Evolutionary conservation across 306 rosid species (phyloP), one percentile per base, ranked within the genome.

Genomic region (Rosa lucieae): DNA sequence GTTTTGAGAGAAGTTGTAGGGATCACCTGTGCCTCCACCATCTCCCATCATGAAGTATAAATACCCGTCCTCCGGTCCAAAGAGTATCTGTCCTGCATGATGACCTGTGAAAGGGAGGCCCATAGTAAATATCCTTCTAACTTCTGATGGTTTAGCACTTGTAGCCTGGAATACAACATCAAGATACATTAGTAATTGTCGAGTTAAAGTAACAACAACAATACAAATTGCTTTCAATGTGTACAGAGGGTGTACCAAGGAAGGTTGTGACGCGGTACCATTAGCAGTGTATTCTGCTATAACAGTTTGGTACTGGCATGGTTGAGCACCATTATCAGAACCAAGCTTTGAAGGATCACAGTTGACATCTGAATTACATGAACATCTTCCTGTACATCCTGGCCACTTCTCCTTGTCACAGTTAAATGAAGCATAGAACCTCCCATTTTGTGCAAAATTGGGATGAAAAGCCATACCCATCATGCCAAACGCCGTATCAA

Each of bases 401-500:
- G 97, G 61, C 97, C 98, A 96, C 82, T 87, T 88, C 29, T 83
- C 83, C 79, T 96, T 96, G 81, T 96, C 93, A 79, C 99, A 96
- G 78, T 90, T 96, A 87, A 93, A 93, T 3, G 99, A 96, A 76
- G 96, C 98, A 76, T 91, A 96, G 88, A 96, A 93, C 52, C 99
- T 81, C 8, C 99, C 99, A 51, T 96, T 96, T 59, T 87, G 74
- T 0, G 84, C 85, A 4, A 96, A 96, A 62, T 93, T 78, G 2
- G 98, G 99, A 85, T 96, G 99, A 87, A 96, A 96, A 46, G 98
- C 93, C 86, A 96, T 88, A 17, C 99, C 97, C 98, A 96, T 89
- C 97, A 93, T 84, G 63, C 99, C 99, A 82, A 91, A 91, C 56
- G 10, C 55, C 73, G 93, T 87, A 67, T 93, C 97, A 15, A 89